Base-by-base conservation (phyloP, 345 rosid genomes). In the Erucastrum elatum region DNA sequence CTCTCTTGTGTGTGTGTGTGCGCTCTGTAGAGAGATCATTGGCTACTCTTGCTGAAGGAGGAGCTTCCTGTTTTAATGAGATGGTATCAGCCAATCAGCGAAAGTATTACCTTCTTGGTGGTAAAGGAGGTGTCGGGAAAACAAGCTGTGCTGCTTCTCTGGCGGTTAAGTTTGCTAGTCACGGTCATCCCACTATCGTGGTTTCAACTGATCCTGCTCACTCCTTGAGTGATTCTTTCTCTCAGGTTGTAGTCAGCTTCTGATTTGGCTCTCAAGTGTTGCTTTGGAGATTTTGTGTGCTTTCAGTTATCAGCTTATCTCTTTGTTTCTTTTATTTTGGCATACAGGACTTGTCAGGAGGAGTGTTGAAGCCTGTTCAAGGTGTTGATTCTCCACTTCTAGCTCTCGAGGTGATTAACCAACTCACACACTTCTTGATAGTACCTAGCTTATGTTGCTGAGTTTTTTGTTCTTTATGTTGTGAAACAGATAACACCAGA, bases 141-240 rank as follows among this genome's bases (percentile, higher is more conserved):
- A 90, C 98, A 46, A 93, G 98, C 81, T 89, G 96, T 72, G 93
- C 94, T 11, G 90, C 94, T 84, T 90, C 96, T 69, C 96, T 90
- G 21, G 90, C 98, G 0, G 94, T 92, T 51, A 90, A 89, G 76
- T 89, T 93, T 77, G 94, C 97, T 63, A 87, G 81, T 80, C 74
- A 83, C 26, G 97, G 97, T 61, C 97, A 90, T 75, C 94, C 91
- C 2, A 88, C 94, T 69, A 87, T 90, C 41, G 88, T 90, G 63
- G 90, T 93, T 71, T 93, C 94, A 29, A 90, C 94, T 74, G 97
- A 92, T 69, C 96, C 96, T 74, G 96, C 94, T 75, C 94, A 90
- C 77, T 90, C 97, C 26, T 80, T 92, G 51, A 90, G 97, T 31
- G 94, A 92, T 86, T 92, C 96, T 12, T 90, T 90, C 64, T 82